Evolutionary conservation across 1,284 basidiomycete species (phyloP), one percentile per base, ranked within the genome.

Genomic region (Chondrostereum purpureum): DNA sequence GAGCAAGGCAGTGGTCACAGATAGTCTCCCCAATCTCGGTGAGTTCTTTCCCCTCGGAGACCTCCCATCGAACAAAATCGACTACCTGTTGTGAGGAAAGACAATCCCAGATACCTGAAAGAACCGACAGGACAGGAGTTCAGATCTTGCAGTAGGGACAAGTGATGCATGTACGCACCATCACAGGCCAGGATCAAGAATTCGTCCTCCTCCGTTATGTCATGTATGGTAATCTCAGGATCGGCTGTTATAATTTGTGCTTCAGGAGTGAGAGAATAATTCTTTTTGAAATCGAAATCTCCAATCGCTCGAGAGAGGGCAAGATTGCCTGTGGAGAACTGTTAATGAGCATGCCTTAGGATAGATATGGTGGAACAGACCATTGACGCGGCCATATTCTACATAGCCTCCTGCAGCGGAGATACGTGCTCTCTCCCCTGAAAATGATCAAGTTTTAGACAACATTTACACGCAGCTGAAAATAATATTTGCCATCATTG

Each of bases 241-340:
- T 98, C 82, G 44, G 92, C 82, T 3, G 96, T 99, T 53, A 99
- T 97, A 47, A 96, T 88, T 66, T 99, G 96, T 47, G 83, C 78
- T 66, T 99, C 94, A 13, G 94, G 82, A 20, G 78, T 67, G 13
- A 98, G 67, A 8, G 78, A 68, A 43, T 78, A 77, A 61, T 94
- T 95, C 67, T 95, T 93, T 77, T 99, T 99, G 76, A 97, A 99
- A 58, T 97, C 93, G 61, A 99, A 99, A 64, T 99, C 96, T 46
- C 96, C 96, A 20, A 99, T 75, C 1, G 96, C 96, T 56, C 96
- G 77, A 16, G 94, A 96, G 35, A 99, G 70, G 0, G 96, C 95
- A 46, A 99, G 80, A 62, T 99, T 99, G 51, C 96, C 92, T 95
- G 58, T 5, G 12, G 16, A 23, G 27, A 22, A 43, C 20, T 19